Percentiles rank a stretch among this genome's conserved stretches.
Evolutionary conservation across 202 grass and related monocot species (phyloP).

Genomic region (Zizania palustris): DNA sequence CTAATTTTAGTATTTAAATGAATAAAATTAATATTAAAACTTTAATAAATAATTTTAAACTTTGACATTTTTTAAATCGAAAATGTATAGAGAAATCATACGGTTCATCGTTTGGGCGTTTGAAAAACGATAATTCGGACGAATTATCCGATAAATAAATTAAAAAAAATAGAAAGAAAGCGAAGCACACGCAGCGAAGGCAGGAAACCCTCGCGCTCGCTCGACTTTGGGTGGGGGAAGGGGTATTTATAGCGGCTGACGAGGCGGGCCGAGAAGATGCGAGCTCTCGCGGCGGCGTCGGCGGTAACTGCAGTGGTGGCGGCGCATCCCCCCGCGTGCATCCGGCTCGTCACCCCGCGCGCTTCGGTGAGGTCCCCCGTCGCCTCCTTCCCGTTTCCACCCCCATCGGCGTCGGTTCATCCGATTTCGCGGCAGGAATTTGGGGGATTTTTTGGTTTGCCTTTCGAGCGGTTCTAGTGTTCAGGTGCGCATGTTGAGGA

Average conservation of each 20-base stretch:
- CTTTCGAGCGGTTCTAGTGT: neutral
- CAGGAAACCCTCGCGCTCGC: constrained; percentile 22
- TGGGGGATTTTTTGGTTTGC: neutral
- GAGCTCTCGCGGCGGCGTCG: constrained; percentile 47
- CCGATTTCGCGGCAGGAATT: neutral
- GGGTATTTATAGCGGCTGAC: constrained; percentile 45
- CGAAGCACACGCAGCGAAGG: neutral
- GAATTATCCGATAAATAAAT: too few relatives aligned
- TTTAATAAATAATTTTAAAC: too few relatives aligned
- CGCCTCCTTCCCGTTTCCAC: neutral
- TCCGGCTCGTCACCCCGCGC: constrained; percentile 31
- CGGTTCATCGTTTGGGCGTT: too few relatives aligned
- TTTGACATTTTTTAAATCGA: too few relatives aligned
- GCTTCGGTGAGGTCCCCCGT: constrained; percentile 26
- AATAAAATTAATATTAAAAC: too few relatives aligned
- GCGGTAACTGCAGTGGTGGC: constrained; percentile 47
- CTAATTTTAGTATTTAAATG: too few relatives aligned
- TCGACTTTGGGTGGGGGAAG: neutral
- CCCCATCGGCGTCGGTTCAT: neutral
- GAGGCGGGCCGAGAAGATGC: constrained; percentile 37
- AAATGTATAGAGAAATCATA: too few relatives aligned
- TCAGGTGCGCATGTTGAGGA: neutral
- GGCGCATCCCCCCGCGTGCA: constrained; percentile 33
- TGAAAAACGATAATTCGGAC: too few relatives aligned
- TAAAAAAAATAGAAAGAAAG: neutral